phyloP scores from a whole-genome alignment of 2,329 filamentous ascomycete species.

The Nannizziopsis barbatae region DNA sequence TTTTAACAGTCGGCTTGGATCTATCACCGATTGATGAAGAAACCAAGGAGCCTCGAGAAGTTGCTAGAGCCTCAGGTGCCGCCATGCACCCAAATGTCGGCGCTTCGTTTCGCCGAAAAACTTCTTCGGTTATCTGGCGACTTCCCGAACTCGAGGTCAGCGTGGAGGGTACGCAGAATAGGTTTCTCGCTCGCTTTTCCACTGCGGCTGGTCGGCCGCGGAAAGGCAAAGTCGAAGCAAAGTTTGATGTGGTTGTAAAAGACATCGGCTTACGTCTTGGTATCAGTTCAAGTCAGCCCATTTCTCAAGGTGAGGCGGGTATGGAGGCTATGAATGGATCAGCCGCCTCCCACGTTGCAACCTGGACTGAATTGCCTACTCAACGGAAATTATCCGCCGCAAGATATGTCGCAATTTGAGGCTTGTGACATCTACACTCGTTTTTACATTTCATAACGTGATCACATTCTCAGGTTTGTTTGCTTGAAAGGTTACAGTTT shows the following conservation, averaged over 20 bases:
- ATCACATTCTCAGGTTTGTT: too few species aligned
- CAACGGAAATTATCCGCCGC: constrained; percentile 60
- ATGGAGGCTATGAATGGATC: constrained; percentile 35
- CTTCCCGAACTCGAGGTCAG: constrained; percentile 44
- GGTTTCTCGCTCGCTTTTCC: constrained; percentile 71
- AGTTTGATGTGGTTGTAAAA: constrained; percentile 58
- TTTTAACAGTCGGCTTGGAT: constrained; percentile 49
- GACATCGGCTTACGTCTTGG: constrained; percentile 55
- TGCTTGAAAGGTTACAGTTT: too few species aligned
- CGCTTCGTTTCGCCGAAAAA: constrained; percentile 37
- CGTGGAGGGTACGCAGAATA: constrained; percentile 44
- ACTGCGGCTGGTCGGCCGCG: constrained; percentile 60
- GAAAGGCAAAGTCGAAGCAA: constrained; percentile 67
- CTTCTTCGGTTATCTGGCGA: constrained; percentile 37
- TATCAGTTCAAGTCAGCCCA: constrained; percentile 33
- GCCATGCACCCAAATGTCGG: constrained; percentile 39
- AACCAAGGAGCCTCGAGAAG: constrained; percentile 39
- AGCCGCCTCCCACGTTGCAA: constrained; percentile 19
- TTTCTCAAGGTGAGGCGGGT: constrained; percentile 18
- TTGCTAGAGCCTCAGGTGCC: constrained; percentile 32
- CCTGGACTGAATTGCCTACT: constrained; percentile 58
- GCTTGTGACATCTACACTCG: background rate
- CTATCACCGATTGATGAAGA: constrained; percentile 29
- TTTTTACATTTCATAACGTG: background rate
- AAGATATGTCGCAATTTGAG: constrained; percentile 54